Evolutionary conservation across 2,329 filamentous ascomycete genomes (phyloP).

Genomic region (Penicillium sp.): DNA sequence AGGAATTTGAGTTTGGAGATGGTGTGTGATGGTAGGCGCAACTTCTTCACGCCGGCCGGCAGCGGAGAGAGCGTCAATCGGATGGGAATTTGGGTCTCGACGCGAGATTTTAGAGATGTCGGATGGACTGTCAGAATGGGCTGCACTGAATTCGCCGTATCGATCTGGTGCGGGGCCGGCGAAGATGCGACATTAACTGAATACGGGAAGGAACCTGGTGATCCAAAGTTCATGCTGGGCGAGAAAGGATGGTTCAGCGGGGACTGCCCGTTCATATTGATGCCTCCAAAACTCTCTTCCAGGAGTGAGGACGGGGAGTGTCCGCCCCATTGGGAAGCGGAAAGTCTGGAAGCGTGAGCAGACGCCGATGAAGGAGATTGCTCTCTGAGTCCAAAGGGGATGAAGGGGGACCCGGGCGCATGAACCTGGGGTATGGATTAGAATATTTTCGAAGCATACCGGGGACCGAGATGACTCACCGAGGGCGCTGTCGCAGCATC

Average conservation of each 20-base stretch:
- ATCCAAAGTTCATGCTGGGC: constrained; percentile 36
- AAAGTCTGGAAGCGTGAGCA: constrained; percentile 30
- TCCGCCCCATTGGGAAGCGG: constrained; percentile 37
- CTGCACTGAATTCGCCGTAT: constrained; percentile 32
- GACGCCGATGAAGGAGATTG: constrained; percentile 36
- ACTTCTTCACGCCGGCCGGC: constrained; percentile 68
- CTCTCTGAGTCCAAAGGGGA: constrained; percentile 34
- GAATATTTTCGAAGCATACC: background rate
- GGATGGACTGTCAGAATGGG: constrained; percentile 58
- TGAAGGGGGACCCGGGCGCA: constrained; percentile 29
- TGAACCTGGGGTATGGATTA: constrained; percentile 21
- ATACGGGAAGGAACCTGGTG: constrained; percentile 32
- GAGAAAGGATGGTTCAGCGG: constrained; percentile 38
- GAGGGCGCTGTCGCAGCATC: constrained; percentile 21
- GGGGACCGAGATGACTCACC: constrained; percentile 22
- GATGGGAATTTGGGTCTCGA: constrained; percentile 94
- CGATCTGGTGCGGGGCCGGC: constrained; percentile 24
- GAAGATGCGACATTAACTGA: constrained; percentile 36
- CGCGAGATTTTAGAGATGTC: constrained; percentile 76
- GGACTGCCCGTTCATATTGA: constrained; percentile 44
- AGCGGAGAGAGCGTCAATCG: constrained; percentile 72
- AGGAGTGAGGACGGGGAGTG: constrained; percentile 43
- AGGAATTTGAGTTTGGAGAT: constrained; percentile 93
- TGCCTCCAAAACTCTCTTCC: constrained; percentile 45
- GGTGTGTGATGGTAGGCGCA: constrained; percentile 83